These are phyloP conservation scores for Mycena vulgaris DNA, from an alignment of 768 basidiomycete species.

Conservation along the genomic window DNA sequence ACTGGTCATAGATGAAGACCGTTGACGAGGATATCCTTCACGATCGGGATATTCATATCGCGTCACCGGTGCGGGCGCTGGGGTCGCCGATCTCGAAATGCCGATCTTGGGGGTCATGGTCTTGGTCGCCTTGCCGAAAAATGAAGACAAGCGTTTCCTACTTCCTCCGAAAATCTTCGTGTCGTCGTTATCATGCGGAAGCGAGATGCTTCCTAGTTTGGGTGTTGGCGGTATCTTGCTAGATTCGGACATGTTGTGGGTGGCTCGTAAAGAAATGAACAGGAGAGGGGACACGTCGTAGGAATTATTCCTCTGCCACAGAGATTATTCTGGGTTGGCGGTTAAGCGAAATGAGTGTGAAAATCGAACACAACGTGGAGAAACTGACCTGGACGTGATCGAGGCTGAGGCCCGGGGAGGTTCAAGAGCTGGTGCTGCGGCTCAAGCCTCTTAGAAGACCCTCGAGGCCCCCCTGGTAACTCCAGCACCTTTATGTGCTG, in stretches of 20 bases:
- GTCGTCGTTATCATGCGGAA: constrained; percentile 34
- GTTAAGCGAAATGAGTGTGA: constrained; percentile 12
- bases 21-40: constrained; percentile 24
- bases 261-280: constrained; percentile 33
- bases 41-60: constrained; percentile 14
- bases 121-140: constrained; percentile 28
- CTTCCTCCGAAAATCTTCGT: constrained; percentile 33
- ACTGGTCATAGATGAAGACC: constrained; percentile 33
- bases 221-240: constrained; percentile 37
- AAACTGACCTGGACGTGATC: constrained; percentile 26
- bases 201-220: constrained; percentile 39
- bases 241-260: constrained; percentile 36
- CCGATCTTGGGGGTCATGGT: constrained; percentile 12
- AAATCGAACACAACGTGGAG: background rate
- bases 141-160: constrained; percentile 34
- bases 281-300: constrained; percentile 17
- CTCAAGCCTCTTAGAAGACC: constrained; percentile 34
- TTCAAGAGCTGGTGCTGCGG: constrained; percentile 23
- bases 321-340: constrained; percentile 3
- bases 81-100: constrained; percentile 35
- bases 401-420: constrained; percentile 16
- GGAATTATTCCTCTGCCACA: constrained; percentile 26
- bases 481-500: constrained; percentile 42
- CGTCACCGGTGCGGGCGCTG: constrained; percentile 31
- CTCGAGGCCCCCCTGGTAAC: constrained; percentile 37